These are phyloP conservation scores for Daldinia vernicosa DNA, from an alignment of 495 filamentous ascomycete genomes.

Conservation along the genomic window DNA sequence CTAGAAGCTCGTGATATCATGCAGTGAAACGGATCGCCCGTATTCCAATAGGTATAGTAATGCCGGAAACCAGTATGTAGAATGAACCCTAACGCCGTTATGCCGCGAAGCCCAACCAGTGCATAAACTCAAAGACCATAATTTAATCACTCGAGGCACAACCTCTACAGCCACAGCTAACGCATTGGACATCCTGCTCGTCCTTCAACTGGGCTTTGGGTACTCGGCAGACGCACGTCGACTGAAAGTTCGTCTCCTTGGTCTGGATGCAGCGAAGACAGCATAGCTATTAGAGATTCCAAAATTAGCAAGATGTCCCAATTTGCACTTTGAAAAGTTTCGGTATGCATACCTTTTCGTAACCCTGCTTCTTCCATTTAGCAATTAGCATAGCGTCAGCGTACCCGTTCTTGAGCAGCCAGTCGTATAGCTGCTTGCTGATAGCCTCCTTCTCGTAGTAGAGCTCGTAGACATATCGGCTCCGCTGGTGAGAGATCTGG, in stretches of 20 bases:
- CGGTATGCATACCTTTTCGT: constrained; percentile 79
- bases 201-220: constrained; percentile 92
- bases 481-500: constrained; percentile 95
- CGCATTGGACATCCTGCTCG: constrained; percentile 88
- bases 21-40: constrained; percentile 23
- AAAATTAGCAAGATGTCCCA: background rate
- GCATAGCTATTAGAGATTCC: constrained; percentile 69
- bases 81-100: constrained; percentile 41
- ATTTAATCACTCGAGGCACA: constrained; percentile 84
- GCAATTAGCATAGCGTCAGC: constrained; percentile 94
- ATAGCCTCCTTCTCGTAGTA: constrained; percentile 99
- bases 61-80: constrained; percentile 24
- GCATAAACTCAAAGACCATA: constrained; percentile 2
- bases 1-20: constrained; percentile 20
- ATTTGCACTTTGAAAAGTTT: background rate
- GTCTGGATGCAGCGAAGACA: constrained; percentile 97
- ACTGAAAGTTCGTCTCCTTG: constrained; percentile 98
- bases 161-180: constrained; percentile 94
- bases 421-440: constrained; percentile 89
- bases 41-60: constrained; percentile 27
- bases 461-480: constrained; percentile 92
- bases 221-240: constrained; percentile 96
- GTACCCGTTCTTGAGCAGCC: constrained; percentile 95
- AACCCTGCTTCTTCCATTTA: constrained; percentile 99
- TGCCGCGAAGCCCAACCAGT: constrained; percentile 31